Conservation (phyloP, 225 moss, liverwort and hornwort genomes). For the Rhytidiadelphus loreus region DNA sequence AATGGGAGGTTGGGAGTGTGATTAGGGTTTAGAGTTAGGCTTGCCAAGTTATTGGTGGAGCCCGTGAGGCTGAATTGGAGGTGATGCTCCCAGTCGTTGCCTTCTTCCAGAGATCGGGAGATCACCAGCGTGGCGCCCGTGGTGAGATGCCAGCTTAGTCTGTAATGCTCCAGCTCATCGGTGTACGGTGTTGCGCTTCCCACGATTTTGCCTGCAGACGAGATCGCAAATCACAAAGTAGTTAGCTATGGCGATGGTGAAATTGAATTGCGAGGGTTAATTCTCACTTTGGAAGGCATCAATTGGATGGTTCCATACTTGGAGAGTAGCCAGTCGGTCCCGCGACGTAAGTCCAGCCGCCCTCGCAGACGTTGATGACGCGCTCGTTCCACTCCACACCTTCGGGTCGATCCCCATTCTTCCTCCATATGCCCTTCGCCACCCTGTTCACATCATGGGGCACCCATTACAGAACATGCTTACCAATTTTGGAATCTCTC, state of each 20-base stretch:
- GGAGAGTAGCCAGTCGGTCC: constrained; percentile 62
- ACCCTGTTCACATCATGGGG: constrained; percentile 23
- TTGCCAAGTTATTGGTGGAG: constrained; percentile 51
- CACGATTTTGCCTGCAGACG: constrained; percentile 31
- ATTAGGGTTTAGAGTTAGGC: not conserved
- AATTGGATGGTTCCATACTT: constrained; percentile 3
- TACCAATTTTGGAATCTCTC: not conserved
- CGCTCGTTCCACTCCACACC: constrained; percentile 97
- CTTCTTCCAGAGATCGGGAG: constrained; percentile 61
- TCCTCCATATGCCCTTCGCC: constrained; percentile 78
- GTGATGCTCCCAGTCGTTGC: constrained; percentile 59
- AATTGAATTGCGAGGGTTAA: not conserved
- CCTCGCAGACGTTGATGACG: constrained; percentile 64
- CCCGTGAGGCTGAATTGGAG: constrained; percentile 59
- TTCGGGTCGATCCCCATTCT: constrained; percentile 64
- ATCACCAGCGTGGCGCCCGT: constrained; percentile 55
- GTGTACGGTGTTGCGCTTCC: constrained; percentile 66
- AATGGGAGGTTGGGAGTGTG: not conserved
- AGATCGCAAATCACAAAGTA: not conserved
- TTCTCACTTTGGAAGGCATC: not conserved
- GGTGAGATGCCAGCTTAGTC: constrained; percentile 64
- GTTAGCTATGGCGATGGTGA: not conserved
- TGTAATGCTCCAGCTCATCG: constrained; percentile 82
- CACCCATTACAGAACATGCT: not conserved
- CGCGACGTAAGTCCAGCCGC: constrained; percentile 67